Percentiles rank a stretch among this genome's conserved stretches.
Evolutionary conservation across 768 basidiomycete genomes (phyloP).

Genomic region (Daedaleopsis nitida): DNA sequence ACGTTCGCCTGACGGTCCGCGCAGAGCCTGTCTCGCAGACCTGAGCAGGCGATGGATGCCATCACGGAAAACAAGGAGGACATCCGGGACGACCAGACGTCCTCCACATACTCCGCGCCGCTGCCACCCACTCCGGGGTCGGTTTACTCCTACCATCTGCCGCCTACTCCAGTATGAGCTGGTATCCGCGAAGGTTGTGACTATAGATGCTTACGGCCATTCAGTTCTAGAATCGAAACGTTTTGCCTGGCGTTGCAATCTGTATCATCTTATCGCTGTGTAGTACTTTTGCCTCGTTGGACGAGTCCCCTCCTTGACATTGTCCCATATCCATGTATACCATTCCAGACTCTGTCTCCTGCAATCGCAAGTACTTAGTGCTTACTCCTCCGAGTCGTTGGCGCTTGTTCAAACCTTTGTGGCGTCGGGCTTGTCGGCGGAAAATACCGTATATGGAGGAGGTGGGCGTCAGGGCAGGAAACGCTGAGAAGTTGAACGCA

Average conservation of each 20-base stretch:
- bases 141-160: background rate
- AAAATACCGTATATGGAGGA: constrained; percentile 3
- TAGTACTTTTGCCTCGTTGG: too few relatives aligned
- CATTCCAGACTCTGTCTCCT: too few relatives aligned
- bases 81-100: background rate
- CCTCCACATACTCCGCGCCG: background rate
- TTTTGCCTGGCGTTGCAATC: too few relatives aligned
- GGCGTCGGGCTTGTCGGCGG: background rate
- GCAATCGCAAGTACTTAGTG: too few relatives aligned
- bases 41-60: background rate
- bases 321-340: too few relatives aligned
- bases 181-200: too few relatives aligned
- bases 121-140: background rate
- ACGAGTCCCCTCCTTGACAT: too few relatives aligned
- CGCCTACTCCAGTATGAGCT: background rate
- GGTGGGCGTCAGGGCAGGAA: constrained; percentile 11
- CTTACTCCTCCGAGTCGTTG: too few relatives aligned
- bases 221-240: too few relatives aligned
- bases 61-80: background rate
- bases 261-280: too few relatives aligned
- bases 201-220: too few relatives aligned
- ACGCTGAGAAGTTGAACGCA: constrained; percentile 5
- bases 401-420: too few relatives aligned
- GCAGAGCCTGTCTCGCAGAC: background rate
- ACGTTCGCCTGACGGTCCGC: background rate